Evolutionary conservation across 768 basidiomycete genomes (phyloP).

Genomic region (Russula sp.): DNA sequence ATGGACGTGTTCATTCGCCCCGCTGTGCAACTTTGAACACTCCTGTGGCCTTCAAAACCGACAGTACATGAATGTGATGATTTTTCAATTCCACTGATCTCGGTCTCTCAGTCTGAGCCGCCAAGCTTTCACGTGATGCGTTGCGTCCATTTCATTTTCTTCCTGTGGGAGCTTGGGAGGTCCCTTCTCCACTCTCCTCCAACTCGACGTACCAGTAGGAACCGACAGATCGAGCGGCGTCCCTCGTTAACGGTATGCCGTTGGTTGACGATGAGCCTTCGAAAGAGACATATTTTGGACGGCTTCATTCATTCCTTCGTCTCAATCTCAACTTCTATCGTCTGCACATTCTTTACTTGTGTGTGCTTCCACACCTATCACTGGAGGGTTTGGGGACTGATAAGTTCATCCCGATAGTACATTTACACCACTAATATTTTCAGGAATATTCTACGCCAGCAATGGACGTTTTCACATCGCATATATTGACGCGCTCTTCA

Average conservation of each 20-base stretch:
- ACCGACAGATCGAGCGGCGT: background rate
- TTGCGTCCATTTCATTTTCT: too few species aligned
- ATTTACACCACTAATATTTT: slow-evolving; percentile 74
- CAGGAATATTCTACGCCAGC: slow-evolving; percentile 77
- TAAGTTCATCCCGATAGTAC: slow-evolving; percentile 44
- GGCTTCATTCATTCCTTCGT: slow-evolving; percentile 15
- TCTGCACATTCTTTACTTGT: slow-evolving; percentile 47
- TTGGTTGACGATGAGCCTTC: background rate
- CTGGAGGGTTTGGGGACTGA: background rate
- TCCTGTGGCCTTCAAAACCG: too few species aligned
- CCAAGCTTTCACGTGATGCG: background rate
- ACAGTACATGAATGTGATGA: too few species aligned
- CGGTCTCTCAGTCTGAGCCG: background rate
- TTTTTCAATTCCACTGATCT: too few species aligned
- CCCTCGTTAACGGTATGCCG: slow-evolving; percentile 9
- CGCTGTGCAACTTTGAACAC: background rate
- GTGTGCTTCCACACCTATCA: slow-evolving; percentile 24
- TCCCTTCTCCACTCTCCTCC: too few species aligned
- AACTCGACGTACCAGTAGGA: background rate
- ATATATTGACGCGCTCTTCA: slow-evolving; percentile 78
- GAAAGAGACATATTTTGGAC: slow-evolving; percentile 1
- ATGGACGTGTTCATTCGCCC: background rate
- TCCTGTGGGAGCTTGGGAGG: too few species aligned
- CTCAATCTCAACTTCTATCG: slow-evolving; percentile 49
- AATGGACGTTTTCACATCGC: slow-evolving; percentile 69